phyloP scores from a whole-genome alignment of 176 grass and related monocot species.

The Carex cristatella region DNA sequence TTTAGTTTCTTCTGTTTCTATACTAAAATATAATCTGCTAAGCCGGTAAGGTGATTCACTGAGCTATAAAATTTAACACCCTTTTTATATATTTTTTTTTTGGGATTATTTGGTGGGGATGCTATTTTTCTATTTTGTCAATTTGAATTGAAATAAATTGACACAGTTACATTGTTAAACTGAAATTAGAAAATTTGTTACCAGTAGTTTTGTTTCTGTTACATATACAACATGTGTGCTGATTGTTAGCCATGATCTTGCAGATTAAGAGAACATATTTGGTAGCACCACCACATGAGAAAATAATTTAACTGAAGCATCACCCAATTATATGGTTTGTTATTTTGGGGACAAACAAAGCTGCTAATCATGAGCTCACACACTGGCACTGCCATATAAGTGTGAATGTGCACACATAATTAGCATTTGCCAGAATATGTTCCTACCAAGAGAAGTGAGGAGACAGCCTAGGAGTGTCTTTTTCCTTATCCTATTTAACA shows the following conservation, averaged over 20 bases:
- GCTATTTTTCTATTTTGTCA: not conserved
- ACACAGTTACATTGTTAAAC: not conserved
- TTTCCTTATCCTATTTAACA: not conserved
- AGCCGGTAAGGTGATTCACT: too few relatives aligned
- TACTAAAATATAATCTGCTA: not conserved
- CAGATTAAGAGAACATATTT: not conserved
- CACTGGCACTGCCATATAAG: not conserved
- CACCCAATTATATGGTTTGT: not conserved
- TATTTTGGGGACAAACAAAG: not conserved
- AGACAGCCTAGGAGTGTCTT: conserved; percentile 17
- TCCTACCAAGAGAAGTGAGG: not conserved
- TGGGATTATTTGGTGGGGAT: not conserved
- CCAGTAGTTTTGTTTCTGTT: not conserved
- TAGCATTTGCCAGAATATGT: conserved; percentile 11
- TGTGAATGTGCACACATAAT: not conserved
- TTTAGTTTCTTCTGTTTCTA: conserved; percentile 8
- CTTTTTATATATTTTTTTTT: not conserved
- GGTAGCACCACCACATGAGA: not conserved
- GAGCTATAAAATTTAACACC: not conserved
- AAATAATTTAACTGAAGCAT: not conserved
- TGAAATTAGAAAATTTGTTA: not conserved
- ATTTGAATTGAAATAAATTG: not conserved
- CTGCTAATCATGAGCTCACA: not conserved
- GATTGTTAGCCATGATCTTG: not conserved
- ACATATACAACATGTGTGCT: not conserved